phyloP scores from a whole-genome alignment of 768 basidiomycete species.

The Mycena polygramma region DNA sequence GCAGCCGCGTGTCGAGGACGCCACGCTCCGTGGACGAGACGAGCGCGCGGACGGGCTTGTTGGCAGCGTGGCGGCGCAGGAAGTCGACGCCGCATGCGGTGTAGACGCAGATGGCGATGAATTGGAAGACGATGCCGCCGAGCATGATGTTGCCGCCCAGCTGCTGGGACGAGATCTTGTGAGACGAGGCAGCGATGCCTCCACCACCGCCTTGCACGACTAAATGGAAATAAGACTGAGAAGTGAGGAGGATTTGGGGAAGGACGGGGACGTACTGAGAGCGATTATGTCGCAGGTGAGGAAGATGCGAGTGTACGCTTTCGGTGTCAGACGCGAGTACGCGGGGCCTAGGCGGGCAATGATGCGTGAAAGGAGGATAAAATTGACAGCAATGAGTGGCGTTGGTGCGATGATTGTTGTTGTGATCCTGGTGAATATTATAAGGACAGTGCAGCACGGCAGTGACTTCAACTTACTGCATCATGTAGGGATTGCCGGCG shows the following conservation, averaged over 20 bases:
- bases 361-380: slow-evolving; percentile 49
- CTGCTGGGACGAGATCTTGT: neutral
- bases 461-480: slow-evolving; percentile 52
- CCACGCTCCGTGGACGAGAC: slow-evolving; percentile 14
- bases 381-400: slow-evolving; percentile 53
- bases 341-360: slow-evolving; percentile 48
- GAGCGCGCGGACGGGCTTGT: neutral
- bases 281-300: neutral
- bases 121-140: neutral
- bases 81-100: neutral
- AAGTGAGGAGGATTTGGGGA: neutral
- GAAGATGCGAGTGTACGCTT: slow-evolving; percentile 35
- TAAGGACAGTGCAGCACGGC: neutral
- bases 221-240: neutral
- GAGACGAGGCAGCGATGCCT: slow-evolving; percentile 41
- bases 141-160: slow-evolving; percentile 1
- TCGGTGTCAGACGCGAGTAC: slow-evolving; percentile 52
- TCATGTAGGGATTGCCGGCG: slow-evolving; percentile 48
- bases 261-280: neutral
- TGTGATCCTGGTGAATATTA: slow-evolving; percentile 47
- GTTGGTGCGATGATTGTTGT: slow-evolving; percentile 68
- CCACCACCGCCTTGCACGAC: slow-evolving; percentile 57
- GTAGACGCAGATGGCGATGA: neutral
- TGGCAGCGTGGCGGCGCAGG: neutral
- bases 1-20: slow-evolving; percentile 16